A percentile compares a stretch with the other conserved stretches of the same genome.
Evolutionary conservation across 495 filamentous ascomycete species (phyloP).

Genomic region (Hyaloscypha variabilis): DNA sequence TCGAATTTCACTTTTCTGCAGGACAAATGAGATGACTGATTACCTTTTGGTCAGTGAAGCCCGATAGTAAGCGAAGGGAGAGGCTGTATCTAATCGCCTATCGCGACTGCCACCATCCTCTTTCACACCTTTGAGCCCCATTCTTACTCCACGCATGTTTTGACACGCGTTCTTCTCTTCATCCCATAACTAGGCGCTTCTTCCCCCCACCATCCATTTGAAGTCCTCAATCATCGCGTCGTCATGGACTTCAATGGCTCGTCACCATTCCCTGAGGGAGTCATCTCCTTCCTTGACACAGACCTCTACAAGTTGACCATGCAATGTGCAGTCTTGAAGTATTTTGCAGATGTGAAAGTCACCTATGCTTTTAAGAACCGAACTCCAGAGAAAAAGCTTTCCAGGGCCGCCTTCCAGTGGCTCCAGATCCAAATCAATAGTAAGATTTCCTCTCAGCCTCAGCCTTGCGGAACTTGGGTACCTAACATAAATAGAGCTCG

Average conservation of each 20-base stretch:
- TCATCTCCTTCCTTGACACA: conserved; percentile 92
- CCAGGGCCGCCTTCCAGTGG: conserved; percentile 81
- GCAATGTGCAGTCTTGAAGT: conserved; percentile 94
- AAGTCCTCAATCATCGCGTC: neutral
- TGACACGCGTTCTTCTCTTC: neutral
- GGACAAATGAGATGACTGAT: too few relatives aligned
- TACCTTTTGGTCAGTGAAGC: too few relatives aligned
- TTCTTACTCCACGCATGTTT: neutral
- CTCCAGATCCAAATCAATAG: conserved; percentile 79
- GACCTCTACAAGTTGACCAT: conserved; percentile 99
- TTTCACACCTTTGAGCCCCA: neutral
- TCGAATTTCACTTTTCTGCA: too few relatives aligned
- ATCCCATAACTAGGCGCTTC: neutral
- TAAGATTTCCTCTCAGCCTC: conserved; percentile 39
- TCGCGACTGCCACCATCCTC: neutral
- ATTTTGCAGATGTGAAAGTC: conserved; percentile 82
- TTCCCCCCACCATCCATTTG: neutral
- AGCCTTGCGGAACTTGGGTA: neutral
- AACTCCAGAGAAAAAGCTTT: conserved; percentile 90
- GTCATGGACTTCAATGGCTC: conserved; percentile 58
- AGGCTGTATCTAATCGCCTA: neutral
- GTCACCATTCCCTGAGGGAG: conserved; percentile 63
- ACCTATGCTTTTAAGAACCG: conserved; percentile 94
- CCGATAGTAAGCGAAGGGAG: too few relatives aligned
- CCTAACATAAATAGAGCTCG: conserved; percentile 59